Percentiles rank a stretch among this genome's conserved stretches.
These are phyloP conservation scores for Otatea glauca DNA, from an alignment of 176 grass and related monocot species.

Conservation along the genomic window DNA sequence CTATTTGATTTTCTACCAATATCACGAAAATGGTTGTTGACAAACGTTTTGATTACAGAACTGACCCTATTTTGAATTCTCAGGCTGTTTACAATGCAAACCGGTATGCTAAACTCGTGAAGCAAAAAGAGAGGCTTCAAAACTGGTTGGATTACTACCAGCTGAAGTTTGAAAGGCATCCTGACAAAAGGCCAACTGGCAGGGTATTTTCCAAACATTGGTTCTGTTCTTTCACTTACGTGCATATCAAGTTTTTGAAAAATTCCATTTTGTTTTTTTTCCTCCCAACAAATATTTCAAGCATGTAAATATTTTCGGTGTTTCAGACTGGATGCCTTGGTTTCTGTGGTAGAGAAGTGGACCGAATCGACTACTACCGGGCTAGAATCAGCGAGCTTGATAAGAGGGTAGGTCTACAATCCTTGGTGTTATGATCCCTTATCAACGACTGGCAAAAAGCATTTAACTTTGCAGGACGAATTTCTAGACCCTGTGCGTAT, in stretches of 20 bases:
- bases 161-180: conserved; percentile 87
- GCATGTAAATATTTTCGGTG: conserved; percentile 29
- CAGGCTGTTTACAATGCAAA: conserved; percentile 99
- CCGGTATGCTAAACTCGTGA: conserved; percentile 80
- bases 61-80: conserved; percentile 28
- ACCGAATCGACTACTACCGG: conserved; percentile 72
- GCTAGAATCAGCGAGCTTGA: conserved; percentile 70
- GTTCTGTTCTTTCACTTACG: neutral
- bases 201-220: conserved; percentile 57
- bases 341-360: conserved; percentile 69
- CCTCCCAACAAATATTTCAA: neutral
- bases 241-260: neutral
- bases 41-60: neutral
- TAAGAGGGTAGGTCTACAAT: conserved; percentile 56
- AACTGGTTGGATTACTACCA: conserved; percentile 96
- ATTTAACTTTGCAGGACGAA: neutral
- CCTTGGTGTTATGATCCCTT: neutral
- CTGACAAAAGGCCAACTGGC: conserved; percentile 68
- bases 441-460: neutral
- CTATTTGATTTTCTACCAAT: neutral
- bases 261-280: neutral
- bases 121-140: conserved; percentile 73
- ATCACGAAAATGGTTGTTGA: neutral
- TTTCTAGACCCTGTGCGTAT: neutral
- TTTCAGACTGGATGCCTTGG: conserved; percentile 84